phyloP scores from a whole-genome alignment of 805 yeast species.

The Nakazawaea siamensis region DNA sequence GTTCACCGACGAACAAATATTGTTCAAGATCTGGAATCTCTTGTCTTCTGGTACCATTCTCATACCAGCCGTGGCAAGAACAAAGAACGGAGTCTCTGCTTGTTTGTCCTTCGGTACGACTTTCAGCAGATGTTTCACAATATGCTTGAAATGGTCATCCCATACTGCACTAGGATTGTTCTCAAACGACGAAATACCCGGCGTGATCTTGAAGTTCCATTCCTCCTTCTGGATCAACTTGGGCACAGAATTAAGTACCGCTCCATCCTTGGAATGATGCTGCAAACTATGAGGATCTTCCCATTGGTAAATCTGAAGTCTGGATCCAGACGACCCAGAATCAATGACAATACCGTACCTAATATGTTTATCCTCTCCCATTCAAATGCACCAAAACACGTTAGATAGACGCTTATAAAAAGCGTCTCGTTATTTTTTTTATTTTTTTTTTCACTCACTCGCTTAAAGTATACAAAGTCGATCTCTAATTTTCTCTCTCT shows the following conservation, averaged over 20 bases:
- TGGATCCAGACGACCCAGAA: conserved; percentile 93
- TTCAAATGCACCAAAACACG: not conserved
- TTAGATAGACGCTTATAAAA: no score
- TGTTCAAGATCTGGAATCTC: conserved; percentile 43
- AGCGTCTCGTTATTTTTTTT: no score
- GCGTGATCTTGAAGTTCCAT: conserved; percentile 69
- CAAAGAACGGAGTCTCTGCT: conserved; percentile 70
- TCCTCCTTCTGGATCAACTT: conserved; percentile 49
- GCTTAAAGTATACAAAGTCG: not conserved
- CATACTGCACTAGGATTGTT: conserved; percentile 51
- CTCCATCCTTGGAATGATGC: conserved; percentile 22
- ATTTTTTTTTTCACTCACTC: not conserved
- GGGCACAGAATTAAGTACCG: conserved; percentile 53
- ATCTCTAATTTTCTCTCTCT: not conserved
- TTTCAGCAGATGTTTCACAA: conserved; percentile 60
- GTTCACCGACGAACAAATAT: conserved; percentile 52
- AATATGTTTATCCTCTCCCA: not conserved
- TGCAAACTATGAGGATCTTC: conserved; percentile 34
- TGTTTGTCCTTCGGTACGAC: conserved; percentile 60
- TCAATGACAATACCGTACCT: conserved; percentile 85
- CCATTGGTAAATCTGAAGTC: conserved; percentile 83
- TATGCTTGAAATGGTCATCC: conserved; percentile 55
- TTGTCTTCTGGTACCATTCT: conserved; percentile 55
- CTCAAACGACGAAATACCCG: conserved; percentile 75
- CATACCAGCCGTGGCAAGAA: conserved; percentile 98